Evolutionary conservation across 495 filamentous ascomycete genomes (phyloP).

Genomic region (Lasiosphaeris hirsuta): DNA sequence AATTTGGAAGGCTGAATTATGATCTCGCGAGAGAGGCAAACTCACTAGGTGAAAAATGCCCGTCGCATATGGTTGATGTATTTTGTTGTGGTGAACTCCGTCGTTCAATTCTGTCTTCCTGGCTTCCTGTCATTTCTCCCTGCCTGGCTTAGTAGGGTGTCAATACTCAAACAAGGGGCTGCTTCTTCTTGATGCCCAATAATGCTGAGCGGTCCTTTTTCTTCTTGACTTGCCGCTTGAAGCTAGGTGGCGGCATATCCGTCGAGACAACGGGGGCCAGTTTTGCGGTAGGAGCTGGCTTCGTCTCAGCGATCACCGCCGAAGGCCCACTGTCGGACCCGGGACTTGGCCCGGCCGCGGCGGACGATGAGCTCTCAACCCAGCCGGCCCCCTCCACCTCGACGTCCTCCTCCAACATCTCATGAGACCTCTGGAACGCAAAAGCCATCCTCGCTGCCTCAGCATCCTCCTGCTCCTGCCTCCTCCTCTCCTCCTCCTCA

Average conservation of each 20-base stretch:
- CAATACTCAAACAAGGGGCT: slow-evolving; percentile 39
- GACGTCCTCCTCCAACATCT: slow-evolving; percentile 48
- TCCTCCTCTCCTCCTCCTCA: slow-evolving; percentile 55
- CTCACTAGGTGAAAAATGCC: background rate
- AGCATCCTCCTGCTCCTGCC: slow-evolving; percentile 78
- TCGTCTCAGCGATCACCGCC: slow-evolving; percentile 34
- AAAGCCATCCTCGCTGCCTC: slow-evolving; percentile 81
- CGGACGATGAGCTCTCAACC: background rate
- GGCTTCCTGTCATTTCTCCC: background rate
- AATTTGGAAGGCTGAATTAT: no score
- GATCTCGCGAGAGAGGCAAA: no score
- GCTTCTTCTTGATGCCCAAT: slow-evolving; percentile 91
- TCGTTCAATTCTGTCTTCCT: background rate
- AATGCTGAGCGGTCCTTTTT: slow-evolving; percentile 72
- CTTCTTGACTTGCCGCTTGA: slow-evolving; percentile 75
- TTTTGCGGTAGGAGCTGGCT: slow-evolving; percentile 25
- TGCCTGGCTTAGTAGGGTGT: background rate
- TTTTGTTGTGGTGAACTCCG: background rate
- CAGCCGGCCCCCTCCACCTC: slow-evolving; percentile 36
- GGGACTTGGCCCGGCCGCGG: slow-evolving; percentile 11
- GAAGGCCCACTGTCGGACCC: background rate
- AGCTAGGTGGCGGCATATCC: slow-evolving; percentile 58
- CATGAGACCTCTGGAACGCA: slow-evolving; percentile 48
- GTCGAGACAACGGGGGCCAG: slow-evolving; percentile 23
- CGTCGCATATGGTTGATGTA: background rate